Evolutionary conservation across 73 alveolate species (phyloP).

Genomic region (Paramecium biaurelia): DNA sequence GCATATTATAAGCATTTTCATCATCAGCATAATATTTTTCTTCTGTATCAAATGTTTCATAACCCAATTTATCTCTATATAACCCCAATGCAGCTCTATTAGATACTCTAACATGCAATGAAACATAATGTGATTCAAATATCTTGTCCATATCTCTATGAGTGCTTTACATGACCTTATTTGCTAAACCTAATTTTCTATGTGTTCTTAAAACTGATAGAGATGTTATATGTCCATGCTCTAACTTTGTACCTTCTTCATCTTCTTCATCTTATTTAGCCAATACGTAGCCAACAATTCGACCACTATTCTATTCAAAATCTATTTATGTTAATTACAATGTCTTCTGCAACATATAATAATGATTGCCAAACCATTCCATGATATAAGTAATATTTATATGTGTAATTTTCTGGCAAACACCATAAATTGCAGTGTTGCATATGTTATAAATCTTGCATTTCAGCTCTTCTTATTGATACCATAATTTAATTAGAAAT

Average conservation of each 20-base stretch:
- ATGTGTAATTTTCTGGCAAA: conserved; percentile 96
- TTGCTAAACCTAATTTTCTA: conserved; percentile 95
- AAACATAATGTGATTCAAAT: conserved; percentile 86
- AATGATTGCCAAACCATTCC: conserved; percentile 94
- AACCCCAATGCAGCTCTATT: conserved; percentile 94
- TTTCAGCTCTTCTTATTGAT: conserved; percentile 55
- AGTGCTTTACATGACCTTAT: conserved; percentile 89
- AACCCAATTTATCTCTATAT: conserved; percentile 84
- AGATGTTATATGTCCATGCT: conserved; percentile 96
- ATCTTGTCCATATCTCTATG: conserved; percentile 81
- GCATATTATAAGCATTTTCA: conserved; percentile 97
- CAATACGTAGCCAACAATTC: conserved; percentile 85
- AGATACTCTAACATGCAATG: conserved; percentile 92
- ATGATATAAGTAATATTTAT: conserved; percentile 94
- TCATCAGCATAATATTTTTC: conserved; percentile 92
- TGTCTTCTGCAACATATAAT: conserved; percentile 92
- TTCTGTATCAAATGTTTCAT: conserved; percentile 78
- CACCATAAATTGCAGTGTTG: conserved; percentile 82
- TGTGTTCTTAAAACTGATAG: conserved; percentile 90
- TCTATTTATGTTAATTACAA: conserved; percentile 54
- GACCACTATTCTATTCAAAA: conserved; percentile 74
- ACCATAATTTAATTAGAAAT: conserved; percentile 46
- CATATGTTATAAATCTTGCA: conserved; percentile 56
- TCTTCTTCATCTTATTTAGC: conserved; percentile 84
- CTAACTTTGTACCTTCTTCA: conserved; percentile 63